Evolutionary conservation across 1,284 basidiomycete species (phyloP), one percentile per base, ranked within the genome.

Genomic region (Lentinula novae-zelandiae): DNA sequence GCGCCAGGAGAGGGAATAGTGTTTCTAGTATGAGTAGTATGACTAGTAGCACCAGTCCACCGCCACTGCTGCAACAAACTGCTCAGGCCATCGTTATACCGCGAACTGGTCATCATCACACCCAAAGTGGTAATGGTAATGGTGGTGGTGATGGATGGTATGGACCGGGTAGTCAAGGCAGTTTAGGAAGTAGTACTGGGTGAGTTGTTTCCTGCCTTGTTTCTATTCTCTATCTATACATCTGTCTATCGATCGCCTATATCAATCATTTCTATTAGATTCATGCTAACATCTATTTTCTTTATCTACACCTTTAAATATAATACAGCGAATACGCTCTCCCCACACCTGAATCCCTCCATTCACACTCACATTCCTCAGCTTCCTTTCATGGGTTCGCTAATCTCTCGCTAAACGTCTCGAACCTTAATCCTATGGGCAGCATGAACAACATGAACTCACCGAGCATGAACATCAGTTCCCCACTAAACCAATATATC

Each of bases 81-180:
- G 60, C 79, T 0, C 80, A 81, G 66, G 83, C 83, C 15, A 85
- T 87, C 67, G 75, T 86, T 58, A 88, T 87, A 64, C 86, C 85
- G 27, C 31, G 54, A n/a, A 33, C 8, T 27, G 17, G 10, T 20
- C 44, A 54, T 13, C 17, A 39, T 17, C 34, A 34, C 9, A 36
- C 31, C 38, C 67, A 68, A 58, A 65, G 64, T 54, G 52, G 60
- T 44, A 63, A 62, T 22, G 57, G 64, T 56, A 50, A 58, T 42
- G 63, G 62, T 17, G 57, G 57, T 53, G 62, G 22, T 48, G 60
- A 38, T 22, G 44, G 36, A 38, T 53, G 61, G 64, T 60, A 49
- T 61, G 50, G 44, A 22, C 51, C 54, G 27, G 54, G 54, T 3
- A 56, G 54, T 46, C 53, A 54, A n/a, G 33, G 61, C n/a, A 52